These are phyloP conservation scores for Penicillium salamii DNA, from an alignment of 495 filamentous ascomycete species.

Conservation along the genomic window DNA sequence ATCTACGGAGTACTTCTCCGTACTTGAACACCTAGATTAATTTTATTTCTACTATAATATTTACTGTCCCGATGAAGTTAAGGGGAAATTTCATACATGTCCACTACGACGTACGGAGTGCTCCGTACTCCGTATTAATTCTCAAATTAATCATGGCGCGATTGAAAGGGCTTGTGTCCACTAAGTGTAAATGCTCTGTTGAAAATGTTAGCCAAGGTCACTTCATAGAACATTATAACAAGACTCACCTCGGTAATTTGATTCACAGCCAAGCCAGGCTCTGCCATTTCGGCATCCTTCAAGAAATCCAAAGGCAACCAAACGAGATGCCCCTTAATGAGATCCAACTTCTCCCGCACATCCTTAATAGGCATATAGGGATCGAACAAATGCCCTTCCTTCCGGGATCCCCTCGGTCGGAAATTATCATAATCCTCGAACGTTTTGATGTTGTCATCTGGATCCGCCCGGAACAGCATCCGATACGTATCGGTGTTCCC, in stretches of 20 bases:
- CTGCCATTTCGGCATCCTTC: constrained; percentile 83
- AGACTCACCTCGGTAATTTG: constrained; percentile 59
- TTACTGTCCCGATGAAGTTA: no score
- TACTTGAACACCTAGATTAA: no score
- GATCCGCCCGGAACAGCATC: constrained; percentile 87
- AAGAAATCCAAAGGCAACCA: constrained; percentile 94
- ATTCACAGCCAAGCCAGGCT: constrained; percentile 77
- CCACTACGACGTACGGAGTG: no score
- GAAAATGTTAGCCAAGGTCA: constrained; percentile 7
- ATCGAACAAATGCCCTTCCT: constrained; percentile 82
- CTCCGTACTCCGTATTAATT: no score
- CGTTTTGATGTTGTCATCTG: constrained; percentile 82
- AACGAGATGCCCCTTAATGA: constrained; percentile 84
- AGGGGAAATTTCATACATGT: no score
- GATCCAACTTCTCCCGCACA: constrained; percentile 69
- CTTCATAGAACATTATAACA: neutral
- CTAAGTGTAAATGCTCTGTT: constrained; percentile 45
- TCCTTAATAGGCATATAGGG: constrained; percentile 65
- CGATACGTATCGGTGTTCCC: constrained; percentile 83
- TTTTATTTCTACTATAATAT: no score
- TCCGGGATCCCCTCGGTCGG: constrained; percentile 61
- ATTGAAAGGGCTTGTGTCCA: no score
- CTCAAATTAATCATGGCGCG: no score
- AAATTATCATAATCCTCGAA: constrained; percentile 88
- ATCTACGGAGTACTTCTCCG: no score